These are phyloP conservation scores for Rostrohypoxylon terebratum DNA, from an alignment of 495 filamentous ascomycete species.

Conservation along the genomic window DNA sequence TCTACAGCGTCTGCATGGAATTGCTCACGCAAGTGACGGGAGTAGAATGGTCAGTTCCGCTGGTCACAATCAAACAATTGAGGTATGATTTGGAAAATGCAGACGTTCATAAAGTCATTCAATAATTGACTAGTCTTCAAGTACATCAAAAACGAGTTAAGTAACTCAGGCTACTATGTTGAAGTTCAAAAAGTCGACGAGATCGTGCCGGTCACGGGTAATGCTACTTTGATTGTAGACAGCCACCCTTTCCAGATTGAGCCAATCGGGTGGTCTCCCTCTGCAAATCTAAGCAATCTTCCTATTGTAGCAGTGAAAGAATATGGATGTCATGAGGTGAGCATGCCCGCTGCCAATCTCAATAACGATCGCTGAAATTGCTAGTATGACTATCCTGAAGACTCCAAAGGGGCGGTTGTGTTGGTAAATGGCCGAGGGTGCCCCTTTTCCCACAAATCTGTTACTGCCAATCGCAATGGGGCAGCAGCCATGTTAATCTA, in stretches of 20 bases:
- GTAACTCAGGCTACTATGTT: conserved; percentile 33
- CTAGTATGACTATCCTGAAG: conserved; percentile 62
- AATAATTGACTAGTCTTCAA: background rate
- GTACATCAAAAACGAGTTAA: conserved; percentile 34
- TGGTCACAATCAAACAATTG: conserved; percentile 31
- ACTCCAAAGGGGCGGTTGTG: conserved; percentile 62
- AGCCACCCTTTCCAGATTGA: conserved; percentile 1
- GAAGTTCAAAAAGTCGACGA: conserved; percentile 32
- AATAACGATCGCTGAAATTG: conserved; percentile 6
- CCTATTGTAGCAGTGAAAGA: conserved; percentile 20
- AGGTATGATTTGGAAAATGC: conserved; percentile 7
- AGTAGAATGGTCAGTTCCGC: conserved; percentile 26
- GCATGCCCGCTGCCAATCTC: background rate
- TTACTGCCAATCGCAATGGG: conserved; percentile 61
- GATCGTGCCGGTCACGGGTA: conserved; percentile 5
- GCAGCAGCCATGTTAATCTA: conserved; percentile 66
- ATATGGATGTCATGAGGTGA: conserved; percentile 24
- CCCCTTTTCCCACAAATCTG: conserved; percentile 65
- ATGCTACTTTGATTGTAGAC: conserved; percentile 15
- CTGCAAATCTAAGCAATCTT: background rate
- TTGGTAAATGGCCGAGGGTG: conserved; percentile 67
- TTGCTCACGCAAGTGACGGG: conserved; percentile 10
- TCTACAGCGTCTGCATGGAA: conserved; percentile 20
- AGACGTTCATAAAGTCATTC: background rate
- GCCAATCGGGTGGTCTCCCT: conserved; percentile 34